Evolutionary conservation across 345 rosid genomes (phyloP).

Genomic region (Eucalyptus sp.): DNA sequence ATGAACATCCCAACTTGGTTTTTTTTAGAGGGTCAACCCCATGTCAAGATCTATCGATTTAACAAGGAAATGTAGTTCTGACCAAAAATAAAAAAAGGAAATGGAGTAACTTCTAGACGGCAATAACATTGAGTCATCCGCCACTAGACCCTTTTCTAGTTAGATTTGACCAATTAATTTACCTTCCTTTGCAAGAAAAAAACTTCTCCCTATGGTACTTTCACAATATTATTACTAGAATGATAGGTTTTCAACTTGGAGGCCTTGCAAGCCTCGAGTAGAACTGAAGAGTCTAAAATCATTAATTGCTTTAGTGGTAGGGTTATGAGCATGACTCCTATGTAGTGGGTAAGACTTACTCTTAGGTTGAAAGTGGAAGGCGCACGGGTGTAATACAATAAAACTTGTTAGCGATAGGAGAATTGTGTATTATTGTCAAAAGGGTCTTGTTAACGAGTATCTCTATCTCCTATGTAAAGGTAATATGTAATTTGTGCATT

Average conservation of each 20-base stretch:
- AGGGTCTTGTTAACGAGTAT: not conserved
- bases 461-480: fast-evolving
- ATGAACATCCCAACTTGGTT: not conserved
- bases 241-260: not conserved
- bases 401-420: not conserved
- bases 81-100: too few relatives aligned
- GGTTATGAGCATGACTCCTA: not conserved
- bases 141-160: not conserved
- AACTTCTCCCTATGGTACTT: not conserved
- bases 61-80: not conserved
- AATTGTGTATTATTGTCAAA: not conserved
- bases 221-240: not conserved
- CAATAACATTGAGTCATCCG: not conserved
- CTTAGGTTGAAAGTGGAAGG: fast-evolving
- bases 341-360: not conserved
- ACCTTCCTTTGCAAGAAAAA: not conserved
- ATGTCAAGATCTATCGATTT: not conserved
- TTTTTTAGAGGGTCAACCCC: not conserved
- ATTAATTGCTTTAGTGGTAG: not conserved
- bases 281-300: not conserved
- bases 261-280: not conserved
- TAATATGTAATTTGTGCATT: fast-evolving
- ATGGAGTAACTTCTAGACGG: not conserved
- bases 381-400: fast-evolving
- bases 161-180: not conserved